Percentiles rank a stretch among this genome's conserved stretches.
phyloP scores from a whole-genome alignment of 306 rosid species.

The Geum urbanum region DNA sequence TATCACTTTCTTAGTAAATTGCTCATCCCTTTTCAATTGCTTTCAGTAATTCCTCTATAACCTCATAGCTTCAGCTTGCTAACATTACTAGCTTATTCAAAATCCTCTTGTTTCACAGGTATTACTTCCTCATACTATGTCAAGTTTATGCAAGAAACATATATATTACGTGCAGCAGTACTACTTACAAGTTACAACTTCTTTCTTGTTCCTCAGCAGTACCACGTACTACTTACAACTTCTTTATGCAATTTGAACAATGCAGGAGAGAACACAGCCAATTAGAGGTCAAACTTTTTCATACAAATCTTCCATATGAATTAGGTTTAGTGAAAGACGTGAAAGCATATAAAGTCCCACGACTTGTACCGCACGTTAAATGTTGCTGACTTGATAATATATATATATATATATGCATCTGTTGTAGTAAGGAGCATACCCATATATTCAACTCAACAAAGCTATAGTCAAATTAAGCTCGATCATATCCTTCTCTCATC shows the following conservation, averaged over 20 bases:
- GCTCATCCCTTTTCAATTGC: neutral
- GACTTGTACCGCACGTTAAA: constrained; percentile 6
- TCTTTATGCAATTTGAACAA: too few species aligned
- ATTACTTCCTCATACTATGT: neutral
- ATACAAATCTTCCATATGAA: neutral
- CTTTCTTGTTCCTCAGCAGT: neutral
- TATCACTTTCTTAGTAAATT: constrained; percentile 67
- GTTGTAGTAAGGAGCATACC: neutral
- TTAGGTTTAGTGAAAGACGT: neutral
- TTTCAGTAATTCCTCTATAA: constrained; percentile 7
- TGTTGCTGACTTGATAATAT: neutral
- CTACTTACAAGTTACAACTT: neutral
- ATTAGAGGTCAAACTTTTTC: too few species aligned
- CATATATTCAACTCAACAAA: neutral
- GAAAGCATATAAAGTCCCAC: neutral
- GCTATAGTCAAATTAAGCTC: neutral
- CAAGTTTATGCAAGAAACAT: neutral
- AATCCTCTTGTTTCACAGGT: neutral
- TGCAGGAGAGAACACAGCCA: neutral
- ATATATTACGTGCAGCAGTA: neutral
- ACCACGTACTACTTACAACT: too few species aligned
- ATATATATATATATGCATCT: neutral
- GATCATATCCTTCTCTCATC: neutral
- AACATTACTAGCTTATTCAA: neutral
- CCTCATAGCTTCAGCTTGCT: constrained; percentile 1